phyloP scores from a whole-genome alignment of 306 rosid species.

The Cyamopsis tetragonoloba region DNA sequence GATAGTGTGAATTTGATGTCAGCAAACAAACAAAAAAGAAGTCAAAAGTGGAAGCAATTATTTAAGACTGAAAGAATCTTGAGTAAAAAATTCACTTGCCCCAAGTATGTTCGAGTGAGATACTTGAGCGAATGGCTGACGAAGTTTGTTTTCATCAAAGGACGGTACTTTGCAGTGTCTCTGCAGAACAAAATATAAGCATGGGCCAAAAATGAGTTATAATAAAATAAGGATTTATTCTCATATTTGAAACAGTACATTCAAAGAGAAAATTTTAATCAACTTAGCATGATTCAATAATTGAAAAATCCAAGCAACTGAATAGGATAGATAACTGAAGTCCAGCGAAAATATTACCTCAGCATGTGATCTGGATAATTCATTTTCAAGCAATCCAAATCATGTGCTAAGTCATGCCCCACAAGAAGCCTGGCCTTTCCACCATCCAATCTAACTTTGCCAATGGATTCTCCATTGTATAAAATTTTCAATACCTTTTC shows the following conservation, averaged over 20 bases:
- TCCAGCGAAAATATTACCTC: slow-evolving; percentile 48
- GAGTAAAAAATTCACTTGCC: slow-evolving; percentile 50
- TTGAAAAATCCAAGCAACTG: not conserved
- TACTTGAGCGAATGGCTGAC: slow-evolving; percentile 82
- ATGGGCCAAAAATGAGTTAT: slow-evolving; percentile 9
- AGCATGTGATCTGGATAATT: slow-evolving; percentile 64
- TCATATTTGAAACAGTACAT: not conserved
- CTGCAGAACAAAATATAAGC: slow-evolving; percentile 40
- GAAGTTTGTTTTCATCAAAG: slow-evolving; percentile 78
- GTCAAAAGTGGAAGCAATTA: not conserved
- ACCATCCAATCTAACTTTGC: slow-evolving; percentile 51
- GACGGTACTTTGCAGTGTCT: slow-evolving; percentile 78
- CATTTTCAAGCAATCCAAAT: slow-evolving; percentile 67
- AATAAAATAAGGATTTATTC: slow-evolving; percentile 7
- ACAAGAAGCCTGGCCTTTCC: slow-evolving; percentile 82
- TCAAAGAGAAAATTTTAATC: not conserved
- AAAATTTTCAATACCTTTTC: slow-evolving; percentile 59
- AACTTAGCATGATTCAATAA: not conserved
- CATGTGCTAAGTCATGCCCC: slow-evolving; percentile 73
- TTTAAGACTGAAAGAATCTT: not conserved
- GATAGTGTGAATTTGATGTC: not conserved
- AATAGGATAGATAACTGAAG: slow-evolving; percentile 11
- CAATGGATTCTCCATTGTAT: slow-evolving; percentile 61
- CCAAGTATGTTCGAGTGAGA: slow-evolving; percentile 74
- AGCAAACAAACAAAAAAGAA: slow-evolving; percentile 13